Evolutionary conservation across 2,329 filamentous ascomycete genomes (phyloP).

Genomic region (Zymoseptoria ardabiliae): DNA sequence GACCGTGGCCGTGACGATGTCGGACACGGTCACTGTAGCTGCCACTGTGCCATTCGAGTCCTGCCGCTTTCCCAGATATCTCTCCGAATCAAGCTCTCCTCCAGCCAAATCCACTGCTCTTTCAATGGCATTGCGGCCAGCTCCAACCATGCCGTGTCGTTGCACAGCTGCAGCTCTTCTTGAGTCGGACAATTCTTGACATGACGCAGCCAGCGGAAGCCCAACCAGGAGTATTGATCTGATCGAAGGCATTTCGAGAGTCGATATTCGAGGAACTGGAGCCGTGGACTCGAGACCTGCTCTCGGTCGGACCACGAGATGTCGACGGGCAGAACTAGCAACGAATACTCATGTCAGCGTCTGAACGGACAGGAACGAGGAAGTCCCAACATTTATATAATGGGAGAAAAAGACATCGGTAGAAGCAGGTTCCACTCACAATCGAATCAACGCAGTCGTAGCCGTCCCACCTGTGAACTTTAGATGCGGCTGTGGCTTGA

Average conservation of each 20-base stretch:
- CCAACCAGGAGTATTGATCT: slow-evolving; percentile 33
- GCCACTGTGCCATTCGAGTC: slow-evolving; percentile 19
- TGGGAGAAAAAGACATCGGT: background rate
- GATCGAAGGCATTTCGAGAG: slow-evolving; percentile 33
- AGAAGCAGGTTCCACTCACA: background rate
- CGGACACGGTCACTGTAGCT: slow-evolving; percentile 16
- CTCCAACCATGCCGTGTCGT: slow-evolving; percentile 55
- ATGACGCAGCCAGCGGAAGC: slow-evolving; percentile 32
- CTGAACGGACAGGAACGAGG: background rate
- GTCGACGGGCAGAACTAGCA: slow-evolving; percentile 1
- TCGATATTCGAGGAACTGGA: background rate
- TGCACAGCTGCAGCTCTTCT: background rate
- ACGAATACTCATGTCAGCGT: slow-evolving; percentile 3
- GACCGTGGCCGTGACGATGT: slow-evolving; percentile 23
- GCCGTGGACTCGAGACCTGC: slow-evolving; percentile 14
- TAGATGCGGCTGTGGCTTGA: background rate
- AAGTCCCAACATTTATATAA: background rate
- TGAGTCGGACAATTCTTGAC: slow-evolving; percentile 12
- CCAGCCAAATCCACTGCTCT: slow-evolving; percentile 55
- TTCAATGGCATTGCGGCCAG: slow-evolving; percentile 57
- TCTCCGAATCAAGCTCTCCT: slow-evolving; percentile 27
- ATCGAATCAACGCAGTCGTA: background rate
- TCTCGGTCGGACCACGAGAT: slow-evolving; percentile 1
- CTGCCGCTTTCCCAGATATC: slow-evolving; percentile 39
- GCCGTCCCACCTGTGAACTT: background rate